Base-by-base conservation (phyloP, 1,284 basidiomycete species). In the Stereum hirsutum region DNA sequence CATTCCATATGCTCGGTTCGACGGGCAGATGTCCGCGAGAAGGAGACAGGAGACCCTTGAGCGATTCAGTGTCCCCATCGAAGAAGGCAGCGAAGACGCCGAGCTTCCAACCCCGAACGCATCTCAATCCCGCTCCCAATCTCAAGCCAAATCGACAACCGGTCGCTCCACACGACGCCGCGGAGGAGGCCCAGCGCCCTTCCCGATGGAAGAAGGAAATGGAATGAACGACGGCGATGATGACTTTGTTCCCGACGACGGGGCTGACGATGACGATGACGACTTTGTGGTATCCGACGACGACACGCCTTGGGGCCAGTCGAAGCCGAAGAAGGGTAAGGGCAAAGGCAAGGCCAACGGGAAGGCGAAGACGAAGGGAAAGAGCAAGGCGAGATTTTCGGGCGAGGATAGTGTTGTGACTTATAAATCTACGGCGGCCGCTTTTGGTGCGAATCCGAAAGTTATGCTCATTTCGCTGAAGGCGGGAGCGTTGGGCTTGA, bases 401-500 rank as follows among this genome's bases (percentile, higher is more conserved):
- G 32, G 26, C 0, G 33, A 44, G n/a, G 50, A 42, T 26, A 43
- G 51, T 26, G 39, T 44, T 3, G 33, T 34, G 17, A 40, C 46
- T 17, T 39, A 25, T 12, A 41, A 27, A 8, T 19, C 32, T 25
- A 20, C 38, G 5, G 17, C 23, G 8, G 14, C 24, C 5, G 51
- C 49, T 28, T n/a, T n/a, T n/a, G 61, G 60, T 12, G 58, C 57
- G 23, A 86, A 80, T 55, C 86, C 89, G 1, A 73, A 70, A 47
- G 81, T 93, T 24, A 82, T 93, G 83, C 70, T 94, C 41, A 86
- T 94, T 43, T 93, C 90, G 6, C 68, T 94, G 51, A 93, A 92
- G 53, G 78, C 66, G 5, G 84, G 84, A 25, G 89, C 91, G 2
- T 71, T 93, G 20, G 91, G 90, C 4, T 65, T 94, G 43, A 94